These are phyloP conservation scores for Penicillium brevicompactum DNA, from an alignment of 2,329 filamentous ascomycete species.

Conservation along the genomic window DNA sequence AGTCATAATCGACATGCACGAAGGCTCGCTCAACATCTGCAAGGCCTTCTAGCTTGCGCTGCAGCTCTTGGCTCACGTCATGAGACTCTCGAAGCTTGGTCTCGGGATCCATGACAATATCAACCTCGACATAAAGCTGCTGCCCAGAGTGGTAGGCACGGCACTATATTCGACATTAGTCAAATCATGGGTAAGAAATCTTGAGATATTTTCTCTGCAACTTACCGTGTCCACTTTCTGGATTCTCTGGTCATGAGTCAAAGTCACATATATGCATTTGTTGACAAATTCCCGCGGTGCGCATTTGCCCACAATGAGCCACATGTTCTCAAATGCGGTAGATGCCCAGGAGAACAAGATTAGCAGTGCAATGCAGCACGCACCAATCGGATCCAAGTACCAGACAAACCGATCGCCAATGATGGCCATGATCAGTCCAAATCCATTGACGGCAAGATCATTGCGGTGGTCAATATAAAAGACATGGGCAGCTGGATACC, in stretches of 20 bases:
- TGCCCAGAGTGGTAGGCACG: constrained; percentile 12
- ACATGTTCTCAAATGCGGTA: constrained; percentile 13
- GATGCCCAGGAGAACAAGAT: constrained; percentile 13
- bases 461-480: constrained; percentile 14
- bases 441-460: constrained; percentile 13
- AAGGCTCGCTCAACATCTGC: constrained; percentile 14
- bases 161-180: constrained; percentile 1
- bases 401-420: constrained; percentile 13
- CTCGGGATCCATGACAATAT: constrained; percentile 15
- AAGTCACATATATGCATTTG: constrained; percentile 13
- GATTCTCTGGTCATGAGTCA: constrained; percentile 13
- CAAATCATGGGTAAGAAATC: background rate
- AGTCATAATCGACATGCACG: constrained; percentile 19
- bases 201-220: background rate
- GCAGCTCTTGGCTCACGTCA: constrained; percentile 14
- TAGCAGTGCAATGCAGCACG: constrained; percentile 13
- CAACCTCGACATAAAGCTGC: constrained; percentile 13
- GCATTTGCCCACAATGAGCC: constrained; percentile 14
- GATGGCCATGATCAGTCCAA: constrained; percentile 11
- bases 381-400: constrained; percentile 12
- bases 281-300: constrained; percentile 11
- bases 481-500: constrained; percentile 12
- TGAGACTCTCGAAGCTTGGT: constrained; percentile 14
- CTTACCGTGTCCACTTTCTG: constrained; percentile 13
- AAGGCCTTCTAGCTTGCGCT: constrained; percentile 14